Conservation (phyloP, 129 eudicot species). For the Escallonia herrerae region DNA sequence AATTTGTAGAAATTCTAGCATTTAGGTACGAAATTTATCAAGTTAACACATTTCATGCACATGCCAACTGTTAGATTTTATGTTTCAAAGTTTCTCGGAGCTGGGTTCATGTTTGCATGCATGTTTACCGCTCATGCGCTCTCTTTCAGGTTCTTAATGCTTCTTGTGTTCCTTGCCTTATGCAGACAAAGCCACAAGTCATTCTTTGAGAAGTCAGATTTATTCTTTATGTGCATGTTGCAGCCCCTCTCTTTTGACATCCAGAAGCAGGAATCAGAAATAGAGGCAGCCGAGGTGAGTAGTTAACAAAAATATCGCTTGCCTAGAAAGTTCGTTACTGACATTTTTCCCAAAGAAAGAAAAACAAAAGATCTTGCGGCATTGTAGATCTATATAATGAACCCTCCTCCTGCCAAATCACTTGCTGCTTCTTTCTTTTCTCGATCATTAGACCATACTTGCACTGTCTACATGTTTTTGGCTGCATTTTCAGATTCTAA, state of each 20-base stretch:
- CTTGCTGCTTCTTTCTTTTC: background rate
- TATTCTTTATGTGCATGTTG: slow-evolving; percentile 81
- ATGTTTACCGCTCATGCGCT: background rate
- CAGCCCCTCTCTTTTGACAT: slow-evolving; percentile 66
- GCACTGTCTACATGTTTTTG: background rate
- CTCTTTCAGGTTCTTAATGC: background rate
- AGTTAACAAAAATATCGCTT: background rate
- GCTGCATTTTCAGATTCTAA: background rate
- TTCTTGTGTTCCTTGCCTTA: background rate
- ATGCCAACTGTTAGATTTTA: too few species aligned
- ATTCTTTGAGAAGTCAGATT: slow-evolving; percentile 77
- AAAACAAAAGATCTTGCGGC: background rate
- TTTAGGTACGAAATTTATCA: slow-evolving; percentile 48
- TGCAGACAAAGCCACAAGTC: slow-evolving; percentile 82
- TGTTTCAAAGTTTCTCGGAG: too few species aligned
- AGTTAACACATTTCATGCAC: background rate
- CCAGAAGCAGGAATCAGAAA: slow-evolving; percentile 68
- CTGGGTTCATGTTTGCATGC: background rate
- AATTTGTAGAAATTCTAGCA: slow-evolving; percentile 61
- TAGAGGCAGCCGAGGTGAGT: slow-evolving; percentile 84
- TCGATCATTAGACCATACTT: background rate
- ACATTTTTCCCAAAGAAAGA: background rate
- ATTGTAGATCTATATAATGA: background rate
- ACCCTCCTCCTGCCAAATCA: background rate
- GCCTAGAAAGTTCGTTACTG: background rate